Evolutionary conservation across 2,329 filamentous ascomycete species (phyloP).

Genomic region (Fusarium sp.): DNA sequence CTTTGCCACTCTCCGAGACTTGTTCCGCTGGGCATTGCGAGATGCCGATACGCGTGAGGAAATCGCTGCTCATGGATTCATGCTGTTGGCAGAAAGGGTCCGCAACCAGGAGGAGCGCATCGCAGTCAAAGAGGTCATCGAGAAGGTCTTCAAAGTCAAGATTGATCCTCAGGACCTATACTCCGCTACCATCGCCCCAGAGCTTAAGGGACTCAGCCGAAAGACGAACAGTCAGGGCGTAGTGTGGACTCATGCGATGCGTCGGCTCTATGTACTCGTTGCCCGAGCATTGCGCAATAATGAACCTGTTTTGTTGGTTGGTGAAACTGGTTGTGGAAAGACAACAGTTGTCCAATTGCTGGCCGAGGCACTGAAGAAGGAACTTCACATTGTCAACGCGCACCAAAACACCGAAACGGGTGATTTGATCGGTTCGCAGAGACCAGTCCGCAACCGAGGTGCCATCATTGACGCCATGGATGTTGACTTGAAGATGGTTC

Average conservation of each 20-base stretch:
- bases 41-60: slow-evolving; percentile 85
- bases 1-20: slow-evolving; percentile 92
- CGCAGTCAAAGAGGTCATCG: slow-evolving; percentile 86
- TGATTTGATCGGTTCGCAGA: slow-evolving; percentile 93
- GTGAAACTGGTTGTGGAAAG: slow-evolving; percentile 97
- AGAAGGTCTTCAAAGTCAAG: slow-evolving; percentile 85
- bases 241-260: slow-evolving; percentile 96
- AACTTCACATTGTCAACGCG: slow-evolving; percentile 90
- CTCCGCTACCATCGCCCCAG: slow-evolving; percentile 63
- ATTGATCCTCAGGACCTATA: slow-evolving; percentile 81
- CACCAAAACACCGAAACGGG: slow-evolving; percentile 99
- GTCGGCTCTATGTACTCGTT: slow-evolving; percentile 88
- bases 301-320: slow-evolving; percentile 92
- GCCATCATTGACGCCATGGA: slow-evolving; percentile 72
- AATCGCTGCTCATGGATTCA: slow-evolving; percentile 90
- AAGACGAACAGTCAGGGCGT: slow-evolving; percentile 67
- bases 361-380: slow-evolving; percentile 77
- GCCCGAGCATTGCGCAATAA: slow-evolving; percentile 84
- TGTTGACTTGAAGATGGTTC: slow-evolving; percentile 62
- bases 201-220: slow-evolving; percentile 59
- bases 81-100: slow-evolving; percentile 94
- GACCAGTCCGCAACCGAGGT: slow-evolving; percentile 85
- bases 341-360: slow-evolving; percentile 95
- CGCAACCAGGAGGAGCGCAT: slow-evolving; percentile 86
- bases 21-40: slow-evolving; percentile 93